Base-by-base conservation (phyloP, 129 eudicot species). In the Centaurea solstitialis region DNA sequence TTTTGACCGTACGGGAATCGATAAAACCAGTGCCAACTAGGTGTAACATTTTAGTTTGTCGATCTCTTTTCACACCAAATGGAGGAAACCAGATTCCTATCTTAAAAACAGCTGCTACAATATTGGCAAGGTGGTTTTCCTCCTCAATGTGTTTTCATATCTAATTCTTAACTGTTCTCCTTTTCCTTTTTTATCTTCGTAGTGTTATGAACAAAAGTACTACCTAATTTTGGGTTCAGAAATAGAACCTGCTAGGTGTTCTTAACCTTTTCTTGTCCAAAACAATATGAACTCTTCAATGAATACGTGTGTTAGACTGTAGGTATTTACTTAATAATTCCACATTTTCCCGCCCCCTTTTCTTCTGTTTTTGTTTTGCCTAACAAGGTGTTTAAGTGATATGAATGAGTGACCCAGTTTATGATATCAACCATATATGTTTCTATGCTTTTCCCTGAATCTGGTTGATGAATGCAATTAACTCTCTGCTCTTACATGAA, bases 31-130 rank as follows among this genome's bases (percentile, higher is more conserved):
- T 15, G 37, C 74, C 88, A 47, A 78, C 76, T 80, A 90, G 89
- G 83, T 89, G 81, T 85, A 85, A 76, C 21, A 84, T 83, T 50
- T 85, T 90, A 41, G 35, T 88, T 38, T 92, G 97, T 88, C 85
- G 87, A 72, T 85, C 97, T 50, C 24, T 88, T 68, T 79, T 90
- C 38, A 69, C 91, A 76, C 94, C 97, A 67, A 80, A 81, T 67
- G 90, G 89, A 76, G 97, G 88, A 68, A 84, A 79, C 76, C 89
- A 79, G 9, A 77, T 84, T 85, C 90, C 91, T 11, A 64, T 83
- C 28, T 76, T 90, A 66, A 84, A 85, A 85, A 76, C 85, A 78
- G 92, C 90, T 73, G 86, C 97, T 35, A 23, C 86, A 53, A 85
- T 85, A 59, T 61, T 90, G 61, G 79, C 87, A 65, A 92, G 94